These are phyloP conservation scores for Mycena rebaudengoi DNA, from an alignment of 768 basidiomycete genomes.

Conservation along the genomic window DNA sequence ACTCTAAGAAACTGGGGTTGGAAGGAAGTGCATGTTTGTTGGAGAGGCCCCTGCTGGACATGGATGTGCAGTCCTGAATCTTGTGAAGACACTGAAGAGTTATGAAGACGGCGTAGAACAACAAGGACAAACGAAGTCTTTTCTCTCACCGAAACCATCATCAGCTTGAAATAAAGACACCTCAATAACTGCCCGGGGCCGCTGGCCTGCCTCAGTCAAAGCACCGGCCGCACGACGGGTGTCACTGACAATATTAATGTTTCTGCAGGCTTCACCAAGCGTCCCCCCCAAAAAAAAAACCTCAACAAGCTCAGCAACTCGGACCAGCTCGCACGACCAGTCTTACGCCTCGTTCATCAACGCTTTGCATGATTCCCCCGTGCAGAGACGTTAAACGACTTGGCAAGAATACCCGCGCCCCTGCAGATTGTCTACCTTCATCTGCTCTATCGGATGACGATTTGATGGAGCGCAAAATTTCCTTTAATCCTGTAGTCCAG, in stretches of 20 bases:
- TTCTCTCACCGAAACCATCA: not conserved
- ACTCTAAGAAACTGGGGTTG: slow-evolving; percentile 65
- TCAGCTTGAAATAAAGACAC: no score
- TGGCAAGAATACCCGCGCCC: slow-evolving; percentile 57
- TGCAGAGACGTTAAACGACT: slow-evolving; percentile 75
- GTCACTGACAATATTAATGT: no score
- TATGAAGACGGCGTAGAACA: not conserved
- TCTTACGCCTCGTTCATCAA: slow-evolving; percentile 70
- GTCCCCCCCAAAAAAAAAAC: no score
- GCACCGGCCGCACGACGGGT: no score
- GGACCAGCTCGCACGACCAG: no score
- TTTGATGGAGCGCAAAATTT: slow-evolving; percentile 56
- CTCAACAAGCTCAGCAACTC: no score
- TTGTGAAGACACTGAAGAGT: not conserved
- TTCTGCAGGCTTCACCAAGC: no score
- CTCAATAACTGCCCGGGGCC: no score
- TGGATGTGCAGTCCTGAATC: not conserved
- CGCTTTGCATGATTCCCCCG: slow-evolving; percentile 55
- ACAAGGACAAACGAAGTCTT: not conserved
- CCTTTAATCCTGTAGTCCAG: not conserved
- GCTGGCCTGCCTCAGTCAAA: no score
- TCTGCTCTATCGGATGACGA: slow-evolving; percentile 48
- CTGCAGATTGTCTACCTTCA: slow-evolving; percentile 69
- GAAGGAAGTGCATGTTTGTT: slow-evolving; percentile 52
- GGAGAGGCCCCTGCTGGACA: slow-evolving; percentile 25